Evolutionary conservation across 1,284 basidiomycete species (phyloP).

Genomic region (Neolentinus lepideus): DNA sequence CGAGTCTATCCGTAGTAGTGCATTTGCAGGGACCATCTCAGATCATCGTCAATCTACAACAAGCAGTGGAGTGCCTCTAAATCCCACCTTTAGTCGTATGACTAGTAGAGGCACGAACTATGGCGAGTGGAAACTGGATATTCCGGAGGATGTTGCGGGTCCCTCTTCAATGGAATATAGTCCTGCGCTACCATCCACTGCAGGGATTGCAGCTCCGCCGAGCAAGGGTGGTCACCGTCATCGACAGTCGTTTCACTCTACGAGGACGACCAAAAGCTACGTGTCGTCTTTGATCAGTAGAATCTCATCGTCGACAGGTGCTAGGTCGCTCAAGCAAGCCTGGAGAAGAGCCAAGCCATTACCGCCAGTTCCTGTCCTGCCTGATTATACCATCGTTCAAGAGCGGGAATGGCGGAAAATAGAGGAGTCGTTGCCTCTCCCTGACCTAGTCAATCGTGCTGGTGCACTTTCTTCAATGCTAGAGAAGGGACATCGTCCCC

Average conservation of each 20-base stretch:
- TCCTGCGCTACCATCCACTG: conserved; percentile 21
- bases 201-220: conserved; percentile 8
- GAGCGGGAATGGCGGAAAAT: conserved; percentile 32
- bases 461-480: conserved; percentile 38
- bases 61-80: neutral
- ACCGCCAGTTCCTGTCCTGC: conserved; percentile 45
- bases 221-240: conserved; percentile 6
- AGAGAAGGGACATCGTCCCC: conserved; percentile 44
- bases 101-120: neutral
- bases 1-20: neutral
- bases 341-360: conserved; percentile 45
- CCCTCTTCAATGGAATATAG: conserved; percentile 7
- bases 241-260: conserved; percentile 36
- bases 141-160: neutral
- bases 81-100: neutral
- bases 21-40: neutral
- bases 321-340: conserved; percentile 27
- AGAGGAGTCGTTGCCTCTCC: conserved; percentile 41
- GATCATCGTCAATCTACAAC: neutral
- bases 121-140: neutral
- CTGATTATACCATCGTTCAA: conserved; percentile 31
- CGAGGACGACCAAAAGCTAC: conserved; percentile 29
- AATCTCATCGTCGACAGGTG: conserved; percentile 28
- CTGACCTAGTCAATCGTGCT: conserved; percentile 45
- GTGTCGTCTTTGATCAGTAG: conserved; percentile 44